Evolutionary conservation across 108 stramenopile species (phyloP), one percentile per base, ranked within the genome.

Genomic region (Pseudonitzschia multistriata): DNA sequence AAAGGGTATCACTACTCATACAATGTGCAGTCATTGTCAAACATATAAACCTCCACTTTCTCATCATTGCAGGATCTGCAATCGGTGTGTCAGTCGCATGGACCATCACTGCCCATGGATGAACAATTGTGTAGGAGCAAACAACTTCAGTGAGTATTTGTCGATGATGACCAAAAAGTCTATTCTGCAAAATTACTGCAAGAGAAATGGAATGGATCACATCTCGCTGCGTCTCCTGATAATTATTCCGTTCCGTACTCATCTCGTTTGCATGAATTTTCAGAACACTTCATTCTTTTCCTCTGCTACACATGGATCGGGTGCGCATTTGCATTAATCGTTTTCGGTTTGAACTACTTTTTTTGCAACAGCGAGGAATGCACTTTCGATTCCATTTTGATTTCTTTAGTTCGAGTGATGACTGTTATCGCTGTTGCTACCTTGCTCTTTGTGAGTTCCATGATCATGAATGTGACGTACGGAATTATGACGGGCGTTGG

Each of bases 31-130:
- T 36, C 87, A 92, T 62, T 98, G 96, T 71, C 85, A 96, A 65
- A 91, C 88, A 19, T 98, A 91, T 76, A 98, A 97, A 77, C 97
- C 97, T 59, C 82, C 88, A 2, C 56, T 83, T 19, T 85, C 91
- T 25, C 97, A 98, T 79, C 97, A 98, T 71, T 98, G 97, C 83
- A 84, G 95, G 40, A 94, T 97, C 54, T 98, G 97, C 83, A 87
- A 90, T 72, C 83, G 97, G 55, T 98, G 97, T 77, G 86, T 97
- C 37, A 88, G 88, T 63, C 68, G 89, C 39, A 97, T 98, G 97
- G 83, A 84, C 55, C 83, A 89, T 73, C 87, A 90, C 74, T 93
- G 89, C 72, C 84, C 87, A 24, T 91, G 93, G 96, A 96, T 98
- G 87, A 98, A 98, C 82, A 98, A 98, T 80, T 98, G 97, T 74